Percentiles rank a stretch among this genome's conserved stretches.
phyloP scores from a whole-genome alignment of 2,329 filamentous ascomycete species.

The Rutstroemia sp. region DNA sequence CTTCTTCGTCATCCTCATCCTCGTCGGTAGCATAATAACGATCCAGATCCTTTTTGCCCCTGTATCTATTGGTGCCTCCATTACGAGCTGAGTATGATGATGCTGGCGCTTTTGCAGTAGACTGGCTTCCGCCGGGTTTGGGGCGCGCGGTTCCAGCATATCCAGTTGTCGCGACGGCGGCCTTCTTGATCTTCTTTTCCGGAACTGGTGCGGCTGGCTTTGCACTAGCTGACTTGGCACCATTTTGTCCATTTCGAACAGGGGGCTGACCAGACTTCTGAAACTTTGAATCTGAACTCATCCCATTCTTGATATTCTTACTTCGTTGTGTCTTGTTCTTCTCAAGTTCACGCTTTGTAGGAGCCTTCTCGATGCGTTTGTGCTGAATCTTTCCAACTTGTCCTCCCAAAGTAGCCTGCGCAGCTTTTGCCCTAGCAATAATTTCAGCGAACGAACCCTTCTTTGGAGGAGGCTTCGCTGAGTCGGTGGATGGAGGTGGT shows the following conservation, averaged over 20 bases:
- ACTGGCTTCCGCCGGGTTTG: conserved; percentile 36
- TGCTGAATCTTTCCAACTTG: conserved; percentile 67
- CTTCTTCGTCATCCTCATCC: conserved; percentile 24
- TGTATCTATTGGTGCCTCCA: conserved; percentile 15
- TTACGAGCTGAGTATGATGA: conserved; percentile 17
- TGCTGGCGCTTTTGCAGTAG: conserved; percentile 21
- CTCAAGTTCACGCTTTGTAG: conserved; percentile 43
- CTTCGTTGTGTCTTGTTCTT: conserved; percentile 22
- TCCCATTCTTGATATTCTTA: conserved; percentile 21
- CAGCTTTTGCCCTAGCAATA: conserved; percentile 62
- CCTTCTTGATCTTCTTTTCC: conserved; percentile 55
- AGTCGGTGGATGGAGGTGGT: conserved; percentile 15
- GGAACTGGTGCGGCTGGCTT: conserved; percentile 26
- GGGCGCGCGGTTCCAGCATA: conserved; percentile 59
- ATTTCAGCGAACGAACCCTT: conserved; percentile 70
- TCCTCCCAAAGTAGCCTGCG: conserved; percentile 48
- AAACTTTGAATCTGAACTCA: conserved; percentile 25
- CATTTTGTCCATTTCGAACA: conserved; percentile 14
- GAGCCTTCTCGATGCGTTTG: conserved; percentile 60
- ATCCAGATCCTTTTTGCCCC: conserved; percentile 32
- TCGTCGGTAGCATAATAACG: conserved; percentile 31
- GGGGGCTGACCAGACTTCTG: conserved; percentile 13
- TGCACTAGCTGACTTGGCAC: conserved; percentile 8
- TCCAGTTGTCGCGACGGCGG: conserved; percentile 53
- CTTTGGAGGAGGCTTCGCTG: conserved; percentile 43